Conservation (phyloP, 78 protist genomes). For the Dictyostelium firmibasis region DNA sequence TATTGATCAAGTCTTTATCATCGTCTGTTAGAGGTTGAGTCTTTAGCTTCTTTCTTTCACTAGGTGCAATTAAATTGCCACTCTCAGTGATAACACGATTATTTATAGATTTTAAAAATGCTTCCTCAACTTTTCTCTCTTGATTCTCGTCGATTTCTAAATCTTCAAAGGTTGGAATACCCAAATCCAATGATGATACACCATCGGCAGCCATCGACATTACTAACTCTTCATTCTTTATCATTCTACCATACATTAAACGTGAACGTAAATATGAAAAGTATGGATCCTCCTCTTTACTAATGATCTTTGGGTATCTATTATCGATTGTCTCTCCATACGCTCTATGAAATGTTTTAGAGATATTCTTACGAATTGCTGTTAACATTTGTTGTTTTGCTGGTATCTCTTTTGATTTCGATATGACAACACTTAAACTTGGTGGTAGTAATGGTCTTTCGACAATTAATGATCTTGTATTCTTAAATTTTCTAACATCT, state of each 20-base stretch:
- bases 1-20: not conserved
- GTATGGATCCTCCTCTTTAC: not conserved
- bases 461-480: not conserved
- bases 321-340: not conserved
- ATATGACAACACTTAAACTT: not conserved
- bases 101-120: not conserved
- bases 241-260: not conserved
- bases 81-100: not conserved
- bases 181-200: not conserved
- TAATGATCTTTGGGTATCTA: not conserved
- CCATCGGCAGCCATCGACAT: not conserved
- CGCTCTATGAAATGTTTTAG: not conserved
- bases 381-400: not conserved
- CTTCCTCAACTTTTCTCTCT: not conserved
- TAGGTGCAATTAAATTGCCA: not conserved
- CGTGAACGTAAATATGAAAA: not conserved
- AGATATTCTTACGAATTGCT: not conserved
- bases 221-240: not conserved
- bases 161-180: not conserved
- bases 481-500: not conserved
- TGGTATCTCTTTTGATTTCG: constrained; percentile 1
- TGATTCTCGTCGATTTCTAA: not conserved
- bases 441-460: not conserved
- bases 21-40: not conserved
- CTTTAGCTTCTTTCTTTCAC: not conserved